Evolutionary conservation across 345 rosid species (phyloP).

Genomic region (Salix dunnii): DNA sequence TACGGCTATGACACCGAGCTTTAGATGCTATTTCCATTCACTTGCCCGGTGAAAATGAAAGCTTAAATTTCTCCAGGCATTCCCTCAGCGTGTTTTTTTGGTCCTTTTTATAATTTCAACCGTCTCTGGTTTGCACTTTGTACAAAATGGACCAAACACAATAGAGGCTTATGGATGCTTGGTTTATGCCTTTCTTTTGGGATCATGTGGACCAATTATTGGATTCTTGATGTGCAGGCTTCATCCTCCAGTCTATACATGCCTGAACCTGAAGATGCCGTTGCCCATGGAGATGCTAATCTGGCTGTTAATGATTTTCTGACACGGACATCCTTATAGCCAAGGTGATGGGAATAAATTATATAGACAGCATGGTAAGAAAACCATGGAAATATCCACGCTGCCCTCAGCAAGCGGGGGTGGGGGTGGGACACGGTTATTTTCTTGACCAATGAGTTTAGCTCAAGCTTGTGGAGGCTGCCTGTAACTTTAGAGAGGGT

Average conservation of each 20-base stretch:
- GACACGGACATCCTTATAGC: constrained; percentile 42
- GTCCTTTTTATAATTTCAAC: neutral
- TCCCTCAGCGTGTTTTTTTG: neutral
- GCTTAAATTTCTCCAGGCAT: neutral
- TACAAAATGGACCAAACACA: neutral
- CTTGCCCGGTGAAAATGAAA: neutral
- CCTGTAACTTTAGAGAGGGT: constrained; percentile 21
- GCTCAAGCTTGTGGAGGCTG: constrained; percentile 4
- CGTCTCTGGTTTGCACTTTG: neutral
- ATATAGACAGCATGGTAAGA: constrained; percentile 11
- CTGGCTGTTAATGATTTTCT: constrained; percentile 91
- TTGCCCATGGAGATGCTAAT: constrained; percentile 82
- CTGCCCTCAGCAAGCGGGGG: neutral
- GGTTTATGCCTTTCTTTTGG: neutral
- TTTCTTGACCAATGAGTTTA: neutral
- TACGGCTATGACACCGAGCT: neutral
- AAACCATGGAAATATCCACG: neutral
- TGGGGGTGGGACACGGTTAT: too few species aligned
- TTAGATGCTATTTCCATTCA: neutral
- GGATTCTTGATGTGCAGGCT: constrained; percentile 46
- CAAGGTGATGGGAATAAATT: constrained; percentile 1
- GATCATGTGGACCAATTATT: neutral
- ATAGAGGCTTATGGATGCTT: neutral
- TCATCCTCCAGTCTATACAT: constrained; percentile 71
- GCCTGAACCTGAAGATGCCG: constrained; percentile 97